These are phyloP conservation scores for Microbotryomycetes sp. DNA, from an alignment of 1,284 basidiomycete genomes.

Conservation along the genomic window DNA sequence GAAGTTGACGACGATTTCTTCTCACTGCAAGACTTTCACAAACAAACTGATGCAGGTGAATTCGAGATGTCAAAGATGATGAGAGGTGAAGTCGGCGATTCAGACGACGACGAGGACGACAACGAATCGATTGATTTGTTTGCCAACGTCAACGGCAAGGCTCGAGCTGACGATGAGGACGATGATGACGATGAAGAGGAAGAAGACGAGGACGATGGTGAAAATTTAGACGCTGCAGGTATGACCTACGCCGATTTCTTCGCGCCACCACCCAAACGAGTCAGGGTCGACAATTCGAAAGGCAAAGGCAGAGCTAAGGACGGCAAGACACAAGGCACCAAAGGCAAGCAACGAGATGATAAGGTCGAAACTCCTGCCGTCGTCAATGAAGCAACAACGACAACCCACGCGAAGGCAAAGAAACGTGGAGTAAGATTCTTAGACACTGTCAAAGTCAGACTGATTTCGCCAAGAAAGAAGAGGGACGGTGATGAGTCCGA, in stretches of 20 bases:
- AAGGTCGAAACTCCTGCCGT: neutral
- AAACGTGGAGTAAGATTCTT: slow-evolving; percentile 61
- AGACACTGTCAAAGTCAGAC: slow-evolving; percentile 68
- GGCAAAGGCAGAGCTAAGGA: slow-evolving; percentile 37
- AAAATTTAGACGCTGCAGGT: slow-evolving; percentile 13
- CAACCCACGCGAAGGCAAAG: slow-evolving; percentile 26
- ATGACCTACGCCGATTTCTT: slow-evolving; percentile 38
- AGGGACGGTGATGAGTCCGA: slow-evolving; percentile 35
- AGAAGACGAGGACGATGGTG: slow-evolving; percentile 25
- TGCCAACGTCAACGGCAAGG: slow-evolving; percentile 13
- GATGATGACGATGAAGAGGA: slow-evolving; percentile 34
- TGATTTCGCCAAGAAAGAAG: slow-evolving; percentile 29
- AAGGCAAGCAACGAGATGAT: neutral
- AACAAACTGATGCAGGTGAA: slow-evolving; percentile 74
- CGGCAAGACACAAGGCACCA: neutral
- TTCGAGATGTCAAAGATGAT: slow-evolving; percentile 52
- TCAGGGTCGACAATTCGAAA: slow-evolving; percentile 17
- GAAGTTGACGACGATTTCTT: slow-evolving; percentile 89
- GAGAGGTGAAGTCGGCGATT: slow-evolving; percentile 51
- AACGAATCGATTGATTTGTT: slow-evolving; percentile 44
- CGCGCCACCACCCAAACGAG: slow-evolving; percentile 24
- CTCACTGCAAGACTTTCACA: slow-evolving; percentile 80
- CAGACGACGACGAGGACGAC: slow-evolving; percentile 50
- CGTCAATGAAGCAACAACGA: slow-evolving; percentile 20
- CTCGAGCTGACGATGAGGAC: slow-evolving; percentile 12